These are phyloP conservation scores for Huntiella decipiens DNA, from an alignment of 2,329 filamentous ascomycete species.

Conservation along the genomic window DNA sequence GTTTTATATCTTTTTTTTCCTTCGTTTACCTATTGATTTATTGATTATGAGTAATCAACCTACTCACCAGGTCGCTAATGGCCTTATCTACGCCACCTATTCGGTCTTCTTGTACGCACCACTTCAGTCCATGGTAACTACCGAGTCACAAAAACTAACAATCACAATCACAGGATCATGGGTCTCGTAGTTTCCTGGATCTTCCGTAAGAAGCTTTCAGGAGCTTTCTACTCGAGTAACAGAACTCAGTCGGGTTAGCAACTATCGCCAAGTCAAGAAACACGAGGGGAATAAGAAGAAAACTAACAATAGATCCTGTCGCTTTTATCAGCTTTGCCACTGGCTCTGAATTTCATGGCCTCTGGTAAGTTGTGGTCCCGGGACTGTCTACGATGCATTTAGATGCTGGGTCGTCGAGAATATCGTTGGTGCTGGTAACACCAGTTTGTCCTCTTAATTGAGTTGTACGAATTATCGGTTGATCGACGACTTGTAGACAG, in stretches of 20 bases:
- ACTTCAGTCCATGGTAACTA: background rate
- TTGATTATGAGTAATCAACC: constrained; percentile 35
- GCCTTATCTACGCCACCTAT: constrained; percentile 67
- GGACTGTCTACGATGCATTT: too few species aligned
- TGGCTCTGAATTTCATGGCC: constrained; percentile 79
- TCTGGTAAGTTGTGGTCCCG: constrained; percentile 54
- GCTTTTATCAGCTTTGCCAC: constrained; percentile 45
- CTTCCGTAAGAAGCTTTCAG: constrained; percentile 44
- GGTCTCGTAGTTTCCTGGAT: constrained; percentile 41
- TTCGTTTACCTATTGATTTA: background rate
- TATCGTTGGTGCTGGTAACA: too few species aligned
- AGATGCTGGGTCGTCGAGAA: too few species aligned
- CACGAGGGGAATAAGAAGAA: background rate
- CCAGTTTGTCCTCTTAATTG: constrained; percentile 6
- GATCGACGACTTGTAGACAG: too few species aligned
- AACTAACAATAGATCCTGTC: background rate
- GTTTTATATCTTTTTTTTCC: background rate
- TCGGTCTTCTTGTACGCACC: constrained; percentile 48
- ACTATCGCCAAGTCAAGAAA: constrained; percentile 1
- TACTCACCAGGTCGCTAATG: constrained; percentile 59
- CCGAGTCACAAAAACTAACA: background rate
- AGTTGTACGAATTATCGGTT: background rate
- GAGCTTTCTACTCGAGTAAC: constrained; percentile 56
- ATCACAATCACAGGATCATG: constrained; percentile 29
- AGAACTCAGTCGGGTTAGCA: constrained; percentile 66